Percentiles rank a stretch among this genome's conserved stretches.
Conservation (phyloP, 1,284 basidiomycete genomes). For the Boletellus dicymbophilus region DNA sequence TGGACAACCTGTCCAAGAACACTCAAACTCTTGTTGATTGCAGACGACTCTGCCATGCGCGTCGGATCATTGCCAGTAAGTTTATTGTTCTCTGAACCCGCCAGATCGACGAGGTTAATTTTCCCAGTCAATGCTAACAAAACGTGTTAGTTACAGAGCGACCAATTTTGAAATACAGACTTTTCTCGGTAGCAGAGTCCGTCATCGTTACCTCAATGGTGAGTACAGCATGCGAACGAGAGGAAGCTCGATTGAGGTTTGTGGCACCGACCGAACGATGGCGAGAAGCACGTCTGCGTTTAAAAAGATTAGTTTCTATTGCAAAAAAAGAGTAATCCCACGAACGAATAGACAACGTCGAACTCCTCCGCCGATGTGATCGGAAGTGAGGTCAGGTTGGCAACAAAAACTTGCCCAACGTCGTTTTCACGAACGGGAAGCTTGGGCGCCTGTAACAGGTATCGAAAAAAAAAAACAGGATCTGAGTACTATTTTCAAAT, state of each 20-base stretch:
- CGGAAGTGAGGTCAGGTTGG: conserved; percentile 60
- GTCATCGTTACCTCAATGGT: conserved; percentile 64
- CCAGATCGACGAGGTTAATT: conserved; percentile 83
- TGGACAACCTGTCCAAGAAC: conserved; percentile 84
- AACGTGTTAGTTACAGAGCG: neutral
- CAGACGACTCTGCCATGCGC: conserved; percentile 80
- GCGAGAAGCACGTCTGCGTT: conserved; percentile 58
- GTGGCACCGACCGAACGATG: conserved; percentile 84
- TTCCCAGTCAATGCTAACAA: conserved; percentile 62
- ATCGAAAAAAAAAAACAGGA: neutral
- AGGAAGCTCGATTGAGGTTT: conserved; percentile 76
- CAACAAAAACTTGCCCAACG: conserved; percentile 75
- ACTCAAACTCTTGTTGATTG: conserved; percentile 85
- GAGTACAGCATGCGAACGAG: conserved; percentile 82
- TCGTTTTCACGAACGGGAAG: conserved; percentile 79
- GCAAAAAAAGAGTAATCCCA: conserved; percentile 5
- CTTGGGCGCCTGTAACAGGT: conserved; percentile 59
- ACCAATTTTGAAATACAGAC: conserved; percentile 33
- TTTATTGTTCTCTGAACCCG: conserved; percentile 89
- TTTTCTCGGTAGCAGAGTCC: conserved; percentile 48
- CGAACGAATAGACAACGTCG: conserved; percentile 63
- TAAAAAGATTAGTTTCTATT: neutral
- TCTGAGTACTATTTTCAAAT: neutral
- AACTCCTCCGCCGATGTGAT: conserved; percentile 62
- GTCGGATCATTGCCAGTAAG: conserved; percentile 80